A percentile compares a stretch with the other conserved stretches of the same genome.
Conservation (phyloP, 2,329 filamentous ascomycete species). For the Talaromyces verruculosus region DNA sequence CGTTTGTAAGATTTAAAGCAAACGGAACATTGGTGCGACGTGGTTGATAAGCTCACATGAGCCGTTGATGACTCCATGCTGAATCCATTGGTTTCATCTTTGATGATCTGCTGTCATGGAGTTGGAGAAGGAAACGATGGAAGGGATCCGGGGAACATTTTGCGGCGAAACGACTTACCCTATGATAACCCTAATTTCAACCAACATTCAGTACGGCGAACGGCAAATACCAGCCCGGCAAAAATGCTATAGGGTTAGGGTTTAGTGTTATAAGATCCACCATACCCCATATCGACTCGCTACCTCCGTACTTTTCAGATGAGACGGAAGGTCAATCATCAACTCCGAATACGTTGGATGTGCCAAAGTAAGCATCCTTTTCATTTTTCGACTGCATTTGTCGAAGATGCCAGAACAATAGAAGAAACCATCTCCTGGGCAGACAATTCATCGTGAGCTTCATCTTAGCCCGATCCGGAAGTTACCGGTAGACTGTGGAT, state of each 20-base stretch:
- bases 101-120: neutral
- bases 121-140: neutral
- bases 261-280: no score
- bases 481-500: constrained; percentile 2
- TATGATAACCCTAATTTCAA: neutral
- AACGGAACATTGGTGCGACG: neutral
- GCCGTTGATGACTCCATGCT: neutral
- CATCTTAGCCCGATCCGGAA: constrained; percentile 8
- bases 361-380: no score
- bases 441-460: constrained; percentile 3
- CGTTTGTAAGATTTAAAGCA: neutral
- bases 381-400: neutral
- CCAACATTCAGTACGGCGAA: neutral
- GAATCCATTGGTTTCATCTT: neutral
- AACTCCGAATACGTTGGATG: no score
- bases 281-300: no score
- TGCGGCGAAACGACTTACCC: neutral
- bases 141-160: neutral
- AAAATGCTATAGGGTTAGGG: no score
- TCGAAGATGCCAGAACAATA: neutral
- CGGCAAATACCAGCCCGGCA: neutral
- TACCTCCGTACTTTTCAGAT: no score
- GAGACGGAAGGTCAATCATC: no score
- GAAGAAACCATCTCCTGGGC: neutral
- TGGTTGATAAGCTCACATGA: neutral